These are phyloP conservation scores for Spathaspora arborariae DNA, from an alignment of 805 yeast species.

Conservation along the genomic window DNA sequence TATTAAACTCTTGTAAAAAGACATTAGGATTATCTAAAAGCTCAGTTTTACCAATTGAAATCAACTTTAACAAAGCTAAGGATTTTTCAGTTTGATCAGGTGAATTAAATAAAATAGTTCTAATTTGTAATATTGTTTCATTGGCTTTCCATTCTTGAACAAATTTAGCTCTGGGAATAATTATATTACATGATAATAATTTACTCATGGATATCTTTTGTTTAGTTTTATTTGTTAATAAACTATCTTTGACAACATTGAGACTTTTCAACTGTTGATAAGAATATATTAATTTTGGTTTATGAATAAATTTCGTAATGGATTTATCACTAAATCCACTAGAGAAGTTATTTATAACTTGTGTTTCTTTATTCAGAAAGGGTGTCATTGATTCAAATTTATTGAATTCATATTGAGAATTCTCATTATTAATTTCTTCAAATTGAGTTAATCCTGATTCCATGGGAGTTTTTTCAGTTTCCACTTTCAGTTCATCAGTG, in stretches of 20 bases:
- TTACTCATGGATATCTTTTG: conserved; percentile 12
- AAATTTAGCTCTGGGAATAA: conserved; percentile 14
- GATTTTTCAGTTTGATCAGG: conserved; percentile 14
- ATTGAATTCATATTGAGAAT: neutral
- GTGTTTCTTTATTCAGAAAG: neutral
- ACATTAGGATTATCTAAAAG: conserved; percentile 16
- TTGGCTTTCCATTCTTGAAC: conserved; percentile 21
- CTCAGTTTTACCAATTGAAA: conserved; percentile 17
- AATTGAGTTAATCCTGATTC: conserved; percentile 5
- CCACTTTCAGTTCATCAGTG: too few relatives aligned
- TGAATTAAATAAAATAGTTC: conserved; percentile 7
- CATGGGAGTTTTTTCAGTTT: neutral
- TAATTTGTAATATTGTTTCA: conserved; percentile 17
- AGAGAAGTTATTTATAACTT: neutral
- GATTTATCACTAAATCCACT: conserved; percentile 4
- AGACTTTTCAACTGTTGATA: neutral
- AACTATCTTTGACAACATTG: too few relatives aligned
- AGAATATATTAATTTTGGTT: neutral
- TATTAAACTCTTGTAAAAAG: conserved; percentile 22
- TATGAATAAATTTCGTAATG: neutral
- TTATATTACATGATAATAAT: conserved; percentile 9
- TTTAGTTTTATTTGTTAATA: neutral
- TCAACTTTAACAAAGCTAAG: conserved; percentile 10
- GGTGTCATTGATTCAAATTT: neutral
- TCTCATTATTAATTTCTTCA: neutral